A percentile compares a stretch with the other conserved stretches of the same genome.
phyloP scores from a whole-genome alignment of 495 filamentous ascomycete species.

The Talaromyces nanjingensis region DNA sequence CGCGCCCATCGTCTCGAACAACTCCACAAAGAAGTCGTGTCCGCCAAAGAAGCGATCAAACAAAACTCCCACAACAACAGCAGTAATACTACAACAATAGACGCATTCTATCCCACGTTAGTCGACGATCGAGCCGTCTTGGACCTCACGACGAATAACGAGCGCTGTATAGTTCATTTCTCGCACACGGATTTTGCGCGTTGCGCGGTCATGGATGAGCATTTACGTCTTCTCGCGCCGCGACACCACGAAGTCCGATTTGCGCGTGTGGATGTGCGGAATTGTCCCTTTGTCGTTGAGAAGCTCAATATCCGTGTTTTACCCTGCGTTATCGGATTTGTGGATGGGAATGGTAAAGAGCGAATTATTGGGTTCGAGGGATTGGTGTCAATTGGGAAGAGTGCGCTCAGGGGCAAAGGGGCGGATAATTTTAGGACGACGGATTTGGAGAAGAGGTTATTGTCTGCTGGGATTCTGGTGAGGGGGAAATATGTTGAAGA shows the following conservation, averaged over 20 bases:
- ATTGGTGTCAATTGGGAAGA: slow-evolving; percentile 46
- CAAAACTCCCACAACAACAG: slow-evolving; percentile 4
- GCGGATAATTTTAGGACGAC: slow-evolving; percentile 54
- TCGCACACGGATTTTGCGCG: slow-evolving; percentile 67
- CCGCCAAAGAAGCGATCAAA: slow-evolving; percentile 31
- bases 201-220: slow-evolving; percentile 62
- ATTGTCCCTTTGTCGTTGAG: slow-evolving; percentile 65
- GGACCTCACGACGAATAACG: slow-evolving; percentile 59
- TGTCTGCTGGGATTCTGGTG: slow-evolving; percentile 52
- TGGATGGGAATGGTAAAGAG: slow-evolving; percentile 60
- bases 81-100: slow-evolving; percentile 13
- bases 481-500: slow-evolving; percentile 41
- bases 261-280: slow-evolving; percentile 61
- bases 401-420: slow-evolving; percentile 28
- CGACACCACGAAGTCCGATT: slow-evolving; percentile 65
- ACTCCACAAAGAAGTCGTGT: slow-evolving; percentile 55
- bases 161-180: slow-evolving; percentile 67
- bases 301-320: slow-evolving; percentile 63
- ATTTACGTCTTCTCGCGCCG: slow-evolving; percentile 53
- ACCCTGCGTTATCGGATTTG: slow-evolving; percentile 69
- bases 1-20: slow-evolving; percentile 66
- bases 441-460: slow-evolving; percentile 57
- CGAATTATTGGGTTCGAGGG: slow-evolving; percentile 72
- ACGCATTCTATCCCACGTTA: slow-evolving; percentile 50
- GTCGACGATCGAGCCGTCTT: slow-evolving; percentile 60